Evolutionary conservation across 768 basidiomycete species (phyloP), one percentile per base, ranked within the genome.

Genomic region (Russula vinacea): DNA sequence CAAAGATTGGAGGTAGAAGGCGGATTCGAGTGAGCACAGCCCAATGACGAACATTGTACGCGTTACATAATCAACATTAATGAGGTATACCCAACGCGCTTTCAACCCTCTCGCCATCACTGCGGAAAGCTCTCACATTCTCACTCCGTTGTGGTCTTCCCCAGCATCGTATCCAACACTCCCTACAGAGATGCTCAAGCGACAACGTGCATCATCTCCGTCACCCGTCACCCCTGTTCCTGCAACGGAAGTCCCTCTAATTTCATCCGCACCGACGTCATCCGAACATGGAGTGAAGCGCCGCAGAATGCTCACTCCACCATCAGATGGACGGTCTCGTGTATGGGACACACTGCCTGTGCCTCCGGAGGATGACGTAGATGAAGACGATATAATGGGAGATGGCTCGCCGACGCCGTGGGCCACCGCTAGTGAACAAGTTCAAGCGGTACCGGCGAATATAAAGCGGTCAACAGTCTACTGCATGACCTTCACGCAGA

Each of bases 401-500:
- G 61, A 55, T 19, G 49, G 11, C 24, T 22, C 53, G 29, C 17
- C 40, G 10, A 42, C 22, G 13, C 14, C 44, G 24, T 56, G 56
- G 40, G 50, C 11, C 24, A 53, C 24, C 26, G 16, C 19, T 8
- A 16, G 13, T 10, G 76, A 44, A 24, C 24, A 5, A 37, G 49
- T 29, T n/a, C 50, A 26, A 37, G 53, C 35, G 22, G 45, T 35
- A 64, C 73, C 14, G 73, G 72, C 54, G 75, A 69, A 75, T 92
- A 92, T 76, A 81, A 81, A 71, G 75, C 78, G 37, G 77, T 82
- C 61, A 92, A 92, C 74, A 80, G 68, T 53, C 75, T 89, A 67
- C 81, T 92, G 42, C 84, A 87, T 62, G 84, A 90, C 69, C 72
- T 91, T 57, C 90, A 92, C 69, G 78, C 83, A 44, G 78, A 86